Conservation (phyloP, 169 alveolate species). For the Plasmodium gonderi region DNA sequence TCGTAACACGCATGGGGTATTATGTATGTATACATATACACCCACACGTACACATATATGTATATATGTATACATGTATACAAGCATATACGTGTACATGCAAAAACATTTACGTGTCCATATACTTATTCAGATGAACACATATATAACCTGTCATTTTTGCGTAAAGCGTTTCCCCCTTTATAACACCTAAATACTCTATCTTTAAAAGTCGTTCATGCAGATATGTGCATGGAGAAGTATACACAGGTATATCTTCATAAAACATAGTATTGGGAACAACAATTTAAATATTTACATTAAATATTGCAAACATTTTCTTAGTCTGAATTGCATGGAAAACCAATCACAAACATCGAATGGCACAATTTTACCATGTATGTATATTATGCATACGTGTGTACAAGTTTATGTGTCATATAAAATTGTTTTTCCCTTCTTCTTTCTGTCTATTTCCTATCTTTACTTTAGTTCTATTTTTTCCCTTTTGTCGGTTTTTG, state of each 20-base stretch:
- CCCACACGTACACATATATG: not conserved
- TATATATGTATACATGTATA: not conserved
- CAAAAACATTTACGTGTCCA: not conserved
- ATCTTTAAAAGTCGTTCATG: constrained; percentile 12
- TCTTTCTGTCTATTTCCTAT: too few relatives aligned
- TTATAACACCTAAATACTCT: not conserved
- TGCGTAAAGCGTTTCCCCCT: not conserved
- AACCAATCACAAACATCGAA: not conserved
- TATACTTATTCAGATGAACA: not conserved
- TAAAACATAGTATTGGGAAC: constrained; percentile 1
- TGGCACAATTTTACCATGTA: not conserved
- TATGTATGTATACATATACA: not conserved
- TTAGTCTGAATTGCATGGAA: not conserved
- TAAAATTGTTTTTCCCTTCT: not conserved
- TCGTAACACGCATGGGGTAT: not conserved
- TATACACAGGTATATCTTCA: not conserved
- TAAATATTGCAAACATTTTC: not conserved
- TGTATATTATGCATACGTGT: not conserved
- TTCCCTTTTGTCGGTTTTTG: not conserved
- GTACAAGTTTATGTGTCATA: not conserved
- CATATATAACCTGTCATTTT: not conserved
- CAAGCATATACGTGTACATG: constrained; percentile 3
- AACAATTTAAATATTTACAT: not conserved
- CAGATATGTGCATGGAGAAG: constrained; percentile 52
- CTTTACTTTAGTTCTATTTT: too few relatives aligned